Conservation (phyloP, 345 rosid species). For the Bruguiera parviflora region DNA sequence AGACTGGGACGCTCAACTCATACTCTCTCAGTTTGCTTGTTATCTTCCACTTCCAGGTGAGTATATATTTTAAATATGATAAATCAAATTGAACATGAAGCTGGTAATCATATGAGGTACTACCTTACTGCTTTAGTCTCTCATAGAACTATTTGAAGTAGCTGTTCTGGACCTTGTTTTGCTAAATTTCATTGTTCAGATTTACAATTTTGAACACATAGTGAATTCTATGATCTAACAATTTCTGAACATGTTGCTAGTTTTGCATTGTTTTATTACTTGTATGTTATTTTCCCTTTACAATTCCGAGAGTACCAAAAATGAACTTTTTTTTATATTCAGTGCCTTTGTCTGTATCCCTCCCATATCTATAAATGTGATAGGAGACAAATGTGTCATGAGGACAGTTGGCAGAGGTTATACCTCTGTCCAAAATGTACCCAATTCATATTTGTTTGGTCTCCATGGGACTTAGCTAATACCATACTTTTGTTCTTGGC, state of each 20-base stretch:
- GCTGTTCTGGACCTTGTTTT: no score
- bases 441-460: neutral
- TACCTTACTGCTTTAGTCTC: neutral
- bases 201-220: neutral
- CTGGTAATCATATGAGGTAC: neutral
- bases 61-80: neutral
- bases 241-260: neutral
- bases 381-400: no score
- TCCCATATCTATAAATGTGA: neutral
- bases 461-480: neutral
- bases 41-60: conserved; percentile 93
- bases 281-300: neutral
- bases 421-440: neutral
- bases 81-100: neutral
- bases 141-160: no score
- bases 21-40: conserved; percentile 78
- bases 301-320: neutral
- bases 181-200: no score
- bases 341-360: neutral
- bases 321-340: no score
- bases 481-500: neutral
- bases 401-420: no score
- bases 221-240: neutral
- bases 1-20: conserved; percentile 67
- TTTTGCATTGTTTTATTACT: neutral